These are phyloP conservation scores for Ajuga chamaepitys DNA, from an alignment of 257 asterid species.

Conservation along the genomic window DNA sequence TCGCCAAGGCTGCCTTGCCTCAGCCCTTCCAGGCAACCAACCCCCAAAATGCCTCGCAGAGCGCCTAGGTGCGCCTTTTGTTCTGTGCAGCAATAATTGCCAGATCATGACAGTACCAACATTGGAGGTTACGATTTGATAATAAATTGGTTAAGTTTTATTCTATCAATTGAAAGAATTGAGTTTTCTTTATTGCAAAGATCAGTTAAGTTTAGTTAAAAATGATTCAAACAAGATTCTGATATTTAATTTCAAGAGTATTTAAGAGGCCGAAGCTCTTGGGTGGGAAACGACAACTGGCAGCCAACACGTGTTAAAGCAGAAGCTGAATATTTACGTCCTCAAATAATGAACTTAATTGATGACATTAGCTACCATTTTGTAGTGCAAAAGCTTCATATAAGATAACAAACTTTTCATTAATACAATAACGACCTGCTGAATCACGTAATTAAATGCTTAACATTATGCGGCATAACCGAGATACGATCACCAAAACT, in stretches of 20 bases:
- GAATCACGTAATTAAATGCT: neutral
- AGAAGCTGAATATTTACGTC: neutral
- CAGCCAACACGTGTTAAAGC: slow-evolving; percentile 14
- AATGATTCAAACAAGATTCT: neutral
- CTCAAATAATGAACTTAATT: neutral
- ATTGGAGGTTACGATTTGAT: neutral
- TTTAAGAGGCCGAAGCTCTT: neutral
- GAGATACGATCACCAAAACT: slow-evolving; percentile 6
- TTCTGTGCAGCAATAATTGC: neutral
- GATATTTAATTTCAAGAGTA: neutral
- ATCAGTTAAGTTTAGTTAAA: neutral
- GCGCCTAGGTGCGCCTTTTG: no score
- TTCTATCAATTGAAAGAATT: neutral
- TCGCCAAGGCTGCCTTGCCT: no score
- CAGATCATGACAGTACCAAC: neutral
- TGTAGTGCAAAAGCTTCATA: neutral
- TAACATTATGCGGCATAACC: neutral
- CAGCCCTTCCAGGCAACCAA: no score
- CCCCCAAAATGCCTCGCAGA: no score
- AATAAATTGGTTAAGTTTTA: no score
- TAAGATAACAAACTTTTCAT: neutral
- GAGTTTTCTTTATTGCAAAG: neutral
- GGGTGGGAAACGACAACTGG: neutral
- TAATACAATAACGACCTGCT: neutral
- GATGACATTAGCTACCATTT: slow-evolving; percentile 3